Evolutionary conservation across 2,329 filamentous ascomycete genomes (phyloP), one percentile per base, ranked within the genome.

Genomic region (Biscogniauxia marginata): DNA sequence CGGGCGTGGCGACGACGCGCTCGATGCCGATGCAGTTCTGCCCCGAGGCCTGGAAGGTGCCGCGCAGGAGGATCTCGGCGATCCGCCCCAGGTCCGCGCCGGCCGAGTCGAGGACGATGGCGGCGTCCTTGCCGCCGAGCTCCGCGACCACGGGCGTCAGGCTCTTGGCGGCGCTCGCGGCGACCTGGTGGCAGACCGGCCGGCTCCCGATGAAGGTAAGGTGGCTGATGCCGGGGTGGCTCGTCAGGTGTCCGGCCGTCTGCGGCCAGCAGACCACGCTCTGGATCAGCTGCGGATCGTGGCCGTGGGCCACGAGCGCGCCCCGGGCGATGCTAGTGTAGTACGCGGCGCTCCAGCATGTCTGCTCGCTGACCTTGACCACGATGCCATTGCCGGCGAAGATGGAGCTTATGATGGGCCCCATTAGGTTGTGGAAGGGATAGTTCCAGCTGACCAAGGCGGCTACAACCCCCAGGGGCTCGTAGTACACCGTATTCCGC

Each of bases 1-100:
- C 78, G 1, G 91, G 87, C 16, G 90, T 82, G 21, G 89, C 91
- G 64, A 98, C 87, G 68, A 98, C 87, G 54, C 95, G 89, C 77
- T 99, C 95, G 64, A 97, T 93, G 54, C 95, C 95, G 69, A 99
- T 93, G 75, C 95, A 99, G 76, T 99, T 99, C 74, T 99, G 95
- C 1, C 95, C 95, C 16, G 92, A 88, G 51, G 92, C 92, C 74
- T 99, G 95, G 75, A 98, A 99, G 8, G 91, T 91, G 52, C 93
- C 95, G 52, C 95, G 86, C 76, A 99, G 87, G 60, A 98, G 84
- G 61, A 96, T 89, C 60, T 92, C 90, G 43, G 84, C 83, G 50
- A 98, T 87, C 45, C 89, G 85, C 4, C 84, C 75, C 57, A 98
- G 79, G 66, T 91, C 82, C 56, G 71, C 67, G 34, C 75, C 70